Base-by-base conservation (phyloP, 257 asterid species). In the Anisodus tanguticus region DNA sequence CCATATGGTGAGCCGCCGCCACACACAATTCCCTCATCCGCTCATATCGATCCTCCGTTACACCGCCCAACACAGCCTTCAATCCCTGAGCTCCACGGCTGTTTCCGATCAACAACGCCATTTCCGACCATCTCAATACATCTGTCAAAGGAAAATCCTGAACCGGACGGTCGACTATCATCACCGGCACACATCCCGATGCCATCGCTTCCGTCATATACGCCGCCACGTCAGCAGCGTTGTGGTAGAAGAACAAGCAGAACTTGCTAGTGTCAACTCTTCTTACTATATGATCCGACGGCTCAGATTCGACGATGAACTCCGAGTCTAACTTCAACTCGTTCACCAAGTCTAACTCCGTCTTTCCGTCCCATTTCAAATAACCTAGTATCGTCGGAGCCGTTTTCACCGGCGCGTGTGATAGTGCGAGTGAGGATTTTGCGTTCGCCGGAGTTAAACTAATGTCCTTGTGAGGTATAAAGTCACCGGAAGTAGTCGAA, bases 71-170 rank as follows among this genome's bases (percentile, higher is more conserved):
- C n/a, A 90, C 62, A 53, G 86, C 82, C 88, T 87, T 93, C 93
- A 95, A 62, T 87, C 94, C 86, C 90, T 39, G 72, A 8, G 39
- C 88, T 54, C 94, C 95, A 76, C 93, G 91, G 31, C 87, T 82
- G 78, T 76, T 88, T 47, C 88, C 88, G 80, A 93, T 94, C 86
- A 95, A 66, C 60, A 94, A 6, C 16, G 86, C 85, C 88, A 93
- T 53, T 17, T 93, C 97, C 2, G 95, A 88, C 98, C 98, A 96
- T 49, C 88, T 86, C 88, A 96, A 53, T 0, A 94, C 88, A 83
- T 94, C 98, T 93, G 91, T 93, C 85, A 94, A 81, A 31, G 98
- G 99, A 82, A 96, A 39, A 84, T 96, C 99, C 93, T 94, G 98
- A 54, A 92, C 85, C 90, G 98, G 90, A 74, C 91, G 93, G 86